A percentile compares a stretch with the other conserved stretches of the same genome.
Evolutionary conservation across 805 yeast genomes (phyloP).

Genomic region (Kodamaea laetipori): DNA sequence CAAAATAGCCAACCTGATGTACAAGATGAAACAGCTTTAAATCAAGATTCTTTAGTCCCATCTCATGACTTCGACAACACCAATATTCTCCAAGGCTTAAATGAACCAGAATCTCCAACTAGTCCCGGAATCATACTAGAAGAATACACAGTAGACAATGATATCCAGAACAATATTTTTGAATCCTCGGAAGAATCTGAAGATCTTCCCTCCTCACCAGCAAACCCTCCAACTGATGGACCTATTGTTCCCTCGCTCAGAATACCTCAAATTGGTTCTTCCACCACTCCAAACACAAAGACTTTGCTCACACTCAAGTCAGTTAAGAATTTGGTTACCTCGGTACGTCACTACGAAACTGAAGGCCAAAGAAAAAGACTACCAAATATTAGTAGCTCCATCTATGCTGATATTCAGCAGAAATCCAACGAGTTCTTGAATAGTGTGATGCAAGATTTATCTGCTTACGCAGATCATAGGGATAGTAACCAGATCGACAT

Average conservation of each 20-base stretch:
- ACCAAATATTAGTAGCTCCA: constrained; percentile 1
- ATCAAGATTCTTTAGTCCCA: not conserved
- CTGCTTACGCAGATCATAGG: constrained; percentile 38
- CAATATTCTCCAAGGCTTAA: too few relatives aligned
- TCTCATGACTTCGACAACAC: not conserved
- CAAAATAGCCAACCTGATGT: too few relatives aligned
- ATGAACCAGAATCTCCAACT: not conserved
- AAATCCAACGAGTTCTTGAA: constrained; percentile 35
- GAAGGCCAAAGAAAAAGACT: constrained; percentile 1
- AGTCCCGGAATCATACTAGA: constrained; percentile 17
- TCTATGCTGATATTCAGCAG: constrained; percentile 24
- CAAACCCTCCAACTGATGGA: not conserved
- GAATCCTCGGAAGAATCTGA: constrained; percentile 13
- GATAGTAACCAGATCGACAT: constrained; percentile 31
- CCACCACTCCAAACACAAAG: not conserved
- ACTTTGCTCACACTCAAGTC: constrained; percentile 16
- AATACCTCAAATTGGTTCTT: constrained; percentile 2
- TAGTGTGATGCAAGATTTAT: constrained; percentile 34
- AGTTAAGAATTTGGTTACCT: constrained; percentile 22
- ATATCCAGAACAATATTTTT: constrained; percentile 8
- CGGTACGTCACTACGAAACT: constrained; percentile 8
- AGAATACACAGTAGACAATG: constrained; percentile 16
- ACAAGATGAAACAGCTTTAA: too few relatives aligned
- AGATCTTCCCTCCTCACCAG: constrained; percentile 1
- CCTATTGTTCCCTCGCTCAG: not conserved